These are phyloP conservation scores for Gnomoniopsis smithogilvyi DNA, from an alignment of 2,329 filamentous ascomycete species.

Conservation along the genomic window DNA sequence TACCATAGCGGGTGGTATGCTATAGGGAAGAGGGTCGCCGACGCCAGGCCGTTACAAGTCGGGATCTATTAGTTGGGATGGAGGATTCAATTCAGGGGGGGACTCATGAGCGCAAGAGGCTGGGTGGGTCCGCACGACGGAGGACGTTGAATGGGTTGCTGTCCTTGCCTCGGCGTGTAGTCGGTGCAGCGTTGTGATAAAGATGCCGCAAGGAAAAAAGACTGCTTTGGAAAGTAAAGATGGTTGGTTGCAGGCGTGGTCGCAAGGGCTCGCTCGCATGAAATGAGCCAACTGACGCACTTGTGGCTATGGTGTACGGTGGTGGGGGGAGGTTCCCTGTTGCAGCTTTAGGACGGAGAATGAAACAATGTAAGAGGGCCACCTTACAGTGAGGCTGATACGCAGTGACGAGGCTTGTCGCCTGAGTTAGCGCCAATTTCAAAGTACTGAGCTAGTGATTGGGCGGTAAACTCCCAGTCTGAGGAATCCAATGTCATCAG, in stretches of 20 bases:
- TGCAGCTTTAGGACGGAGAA: constrained; percentile 1
- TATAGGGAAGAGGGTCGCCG: background rate
- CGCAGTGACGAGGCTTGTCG: constrained; percentile 12
- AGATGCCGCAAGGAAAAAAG: constrained; percentile 2
- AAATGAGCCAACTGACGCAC: background rate
- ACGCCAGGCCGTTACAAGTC: constrained; percentile 1
- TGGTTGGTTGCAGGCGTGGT: background rate
- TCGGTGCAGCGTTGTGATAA: too few relatives aligned
- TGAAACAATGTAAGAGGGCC: constrained; percentile 16
- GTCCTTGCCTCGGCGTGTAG: constrained; percentile 5
- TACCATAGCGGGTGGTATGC: constrained; percentile 16
- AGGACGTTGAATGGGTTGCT: background rate
- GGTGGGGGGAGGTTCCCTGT: constrained; percentile 8
- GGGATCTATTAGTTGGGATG: constrained; percentile 5
- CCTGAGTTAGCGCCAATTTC: background rate
- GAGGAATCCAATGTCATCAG: background rate
- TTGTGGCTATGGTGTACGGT: background rate
- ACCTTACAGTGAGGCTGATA: background rate
- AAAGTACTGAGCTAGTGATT: constrained; percentile 7
- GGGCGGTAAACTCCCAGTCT: background rate
- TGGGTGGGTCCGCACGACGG: constrained; percentile 5
- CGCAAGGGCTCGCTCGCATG: background rate
- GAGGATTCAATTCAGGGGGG: constrained; percentile 3
- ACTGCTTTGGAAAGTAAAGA: background rate
- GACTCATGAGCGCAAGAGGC: constrained; percentile 5